Evolutionary conservation across 768 basidiomycete species (phyloP), one percentile per base, ranked within the genome.

Genomic region (Hemileccinum impolitum): DNA sequence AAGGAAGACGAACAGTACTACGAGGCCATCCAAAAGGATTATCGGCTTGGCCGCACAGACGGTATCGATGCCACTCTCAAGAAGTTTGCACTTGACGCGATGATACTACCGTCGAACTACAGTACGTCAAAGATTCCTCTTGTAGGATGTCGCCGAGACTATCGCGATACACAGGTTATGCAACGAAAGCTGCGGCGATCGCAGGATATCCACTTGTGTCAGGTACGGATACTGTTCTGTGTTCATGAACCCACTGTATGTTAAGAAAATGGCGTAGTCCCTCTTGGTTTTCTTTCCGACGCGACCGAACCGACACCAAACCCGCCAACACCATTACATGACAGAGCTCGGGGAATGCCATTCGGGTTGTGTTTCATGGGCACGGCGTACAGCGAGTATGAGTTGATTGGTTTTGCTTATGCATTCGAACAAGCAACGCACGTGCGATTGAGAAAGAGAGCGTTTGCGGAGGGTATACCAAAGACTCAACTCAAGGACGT

Each of bases 361-460:
- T 70, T 74, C 18, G 75, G 75, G 5, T 41, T 77, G 31, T 62
- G 70, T 42, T 76, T 77, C 57, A 54, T 75, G 37, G 75, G 76
- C 23, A 72, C 72, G 21, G 73, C 72, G 8, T 78, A 68, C 56
- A 72, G 68, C 65, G 75, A 78, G 51, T 71, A 66, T 45, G 58
- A 68, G 26, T 63, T 78, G 14, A 63, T 77, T 14, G 55, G 65
- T n/a, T 68, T 66, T 41, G 75, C 75, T 19, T 76, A 72, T 55
- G 75, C 77, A 18, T 77, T 70, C 48, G 77, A 77, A 62, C 83
- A 85, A 58, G 73, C 74, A 45, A 86, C 84, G 5, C 70, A 75
- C 40, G 75, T 72, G 2, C 61, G 82, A 7, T 56, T 82, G 43
- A 57, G 60, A 46, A 70, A 74, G 56, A 73, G 60, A 54, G 82